Evolutionary conservation across 2,329 filamentous ascomycete genomes (phyloP), one percentile per base, ranked within the genome.

Genomic region (Bipolaris zeicola): DNA sequence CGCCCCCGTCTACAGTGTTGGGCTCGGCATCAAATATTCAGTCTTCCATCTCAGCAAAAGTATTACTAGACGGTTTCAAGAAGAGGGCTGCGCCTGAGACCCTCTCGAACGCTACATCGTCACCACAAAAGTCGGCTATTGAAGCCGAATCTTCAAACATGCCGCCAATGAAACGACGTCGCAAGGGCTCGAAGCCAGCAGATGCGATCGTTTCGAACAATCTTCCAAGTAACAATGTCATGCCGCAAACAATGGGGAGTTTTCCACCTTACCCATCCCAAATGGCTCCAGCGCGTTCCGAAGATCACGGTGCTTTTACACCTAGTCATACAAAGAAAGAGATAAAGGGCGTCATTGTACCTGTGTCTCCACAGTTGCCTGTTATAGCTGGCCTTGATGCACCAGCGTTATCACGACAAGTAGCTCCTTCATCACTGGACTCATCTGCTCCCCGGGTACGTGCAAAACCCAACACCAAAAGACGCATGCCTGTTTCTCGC

Each of bases 81-180:
- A 50, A 51, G 37, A 45, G 33, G 7, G 24, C 6, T 41, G n/a
- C 45, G 26, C 7, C 42, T 16, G n/a, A 39, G 13, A 47, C 31
- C 13, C 31, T 22, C 41, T 14, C 24, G n/a, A n/a, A 24, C 24
- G n/a, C 3, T 11, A 16, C 22, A 16, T 44, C 16, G 1, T 18
- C 41, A 6, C 6, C 8, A 26, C n/a, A 31, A 26, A 61, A 26
- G 37, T 38, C 50, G 14, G 47, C 46, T 14, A 42, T 49, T 22
- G 33, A 61, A 22, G 33, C 52, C n/a, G 18, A 10, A 37, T 10
- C 18, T 8, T 8, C 55, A 22, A 33, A 33, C 11, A 13, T 47
- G 16, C 24, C 52, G 18, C 16, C 52, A 18, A 46, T 38, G 13
- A 70, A 72, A 46, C 54, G 68, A 53, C 57, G 50, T 42, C 64